phyloP scores from a whole-genome alignment of 2,329 filamentous ascomycete genomes.

The Fusarium graminum region DNA sequence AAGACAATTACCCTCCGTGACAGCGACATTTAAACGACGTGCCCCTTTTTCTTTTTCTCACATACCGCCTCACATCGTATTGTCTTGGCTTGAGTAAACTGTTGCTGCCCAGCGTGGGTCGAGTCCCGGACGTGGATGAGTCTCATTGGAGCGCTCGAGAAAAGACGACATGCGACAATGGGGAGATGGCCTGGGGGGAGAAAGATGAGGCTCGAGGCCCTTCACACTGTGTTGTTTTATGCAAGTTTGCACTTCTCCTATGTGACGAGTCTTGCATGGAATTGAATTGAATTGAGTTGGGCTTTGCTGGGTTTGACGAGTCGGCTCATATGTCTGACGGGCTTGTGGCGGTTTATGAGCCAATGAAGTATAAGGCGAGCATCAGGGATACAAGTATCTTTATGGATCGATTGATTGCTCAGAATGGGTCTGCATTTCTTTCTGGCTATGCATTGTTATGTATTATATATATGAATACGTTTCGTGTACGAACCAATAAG shows the following conservation, averaged over 20 bases:
- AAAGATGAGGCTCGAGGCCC: conserved; percentile 23
- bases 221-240: conserved; percentile 21
- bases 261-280: conserved; percentile 36
- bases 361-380: conserved; percentile 25
- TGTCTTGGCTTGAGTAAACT: conserved; percentile 36
- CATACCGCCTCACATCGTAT: conserved; percentile 35
- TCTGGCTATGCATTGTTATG: background rate
- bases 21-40: conserved; percentile 12
- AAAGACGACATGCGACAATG: conserved; percentile 28
- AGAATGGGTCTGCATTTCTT: background rate
- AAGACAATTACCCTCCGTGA: background rate
- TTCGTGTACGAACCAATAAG: background rate
- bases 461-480: background rate
- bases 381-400: background rate
- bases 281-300: conserved; percentile 3
- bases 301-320: conserved; percentile 9
- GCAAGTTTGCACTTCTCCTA: conserved; percentile 1
- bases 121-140: conserved; percentile 47
- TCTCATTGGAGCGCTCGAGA: conserved; percentile 47
- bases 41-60: conserved; percentile 7
- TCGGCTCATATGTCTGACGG: conserved; percentile 5
- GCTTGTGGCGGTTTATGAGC: conserved; percentile 18
- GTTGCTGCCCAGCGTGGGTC: conserved; percentile 49
- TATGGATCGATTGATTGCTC: background rate
- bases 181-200: conserved; percentile 30